Conservation (phyloP, 441 rosid genomes). For the Lepidium campestre region DNA sequence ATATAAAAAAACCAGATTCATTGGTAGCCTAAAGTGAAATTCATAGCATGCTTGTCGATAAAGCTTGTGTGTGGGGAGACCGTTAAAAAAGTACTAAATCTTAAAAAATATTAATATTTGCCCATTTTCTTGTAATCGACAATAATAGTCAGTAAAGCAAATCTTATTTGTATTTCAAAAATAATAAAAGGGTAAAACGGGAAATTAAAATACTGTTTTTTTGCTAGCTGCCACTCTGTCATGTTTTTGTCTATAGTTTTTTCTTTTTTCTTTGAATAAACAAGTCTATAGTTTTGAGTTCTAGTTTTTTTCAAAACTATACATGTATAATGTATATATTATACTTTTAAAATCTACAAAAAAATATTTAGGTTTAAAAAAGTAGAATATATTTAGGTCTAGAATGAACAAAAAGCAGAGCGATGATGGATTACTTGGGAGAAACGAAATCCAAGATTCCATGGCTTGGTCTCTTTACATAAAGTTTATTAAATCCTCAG, state of each 20-base stretch:
- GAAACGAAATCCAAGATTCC: slow-evolving; percentile 45
- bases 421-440: slow-evolving; percentile 11
- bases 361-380: too few species aligned
- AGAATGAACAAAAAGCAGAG: neutral
- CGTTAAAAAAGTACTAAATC: slow-evolving; percentile 33
- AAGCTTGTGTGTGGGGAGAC: slow-evolving; percentile 35
- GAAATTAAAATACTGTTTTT: slow-evolving; percentile 17
- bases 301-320: too few species aligned
- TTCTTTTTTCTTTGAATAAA: too few species aligned
- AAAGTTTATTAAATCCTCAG: neutral
- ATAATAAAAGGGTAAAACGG: slow-evolving; percentile 29
- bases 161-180: slow-evolving; percentile 28
- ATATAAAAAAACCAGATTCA: slow-evolving; percentile 25
- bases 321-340: too few species aligned
- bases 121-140: slow-evolving; percentile 43
- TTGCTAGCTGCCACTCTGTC: slow-evolving; percentile 29
- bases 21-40: slow-evolving; percentile 49
- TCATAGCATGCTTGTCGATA: slow-evolving; percentile 54
- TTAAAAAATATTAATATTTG: neutral
- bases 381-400: neutral
- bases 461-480: slow-evolving; percentile 32
- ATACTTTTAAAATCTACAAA: too few species aligned
- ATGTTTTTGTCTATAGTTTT: slow-evolving; percentile 20
- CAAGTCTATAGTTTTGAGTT: slow-evolving; percentile 13
- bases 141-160: slow-evolving; percentile 28